Base-by-base conservation (phyloP, 2,329 filamentous ascomycete species). In the Fusarium nisikadoi region DNA sequence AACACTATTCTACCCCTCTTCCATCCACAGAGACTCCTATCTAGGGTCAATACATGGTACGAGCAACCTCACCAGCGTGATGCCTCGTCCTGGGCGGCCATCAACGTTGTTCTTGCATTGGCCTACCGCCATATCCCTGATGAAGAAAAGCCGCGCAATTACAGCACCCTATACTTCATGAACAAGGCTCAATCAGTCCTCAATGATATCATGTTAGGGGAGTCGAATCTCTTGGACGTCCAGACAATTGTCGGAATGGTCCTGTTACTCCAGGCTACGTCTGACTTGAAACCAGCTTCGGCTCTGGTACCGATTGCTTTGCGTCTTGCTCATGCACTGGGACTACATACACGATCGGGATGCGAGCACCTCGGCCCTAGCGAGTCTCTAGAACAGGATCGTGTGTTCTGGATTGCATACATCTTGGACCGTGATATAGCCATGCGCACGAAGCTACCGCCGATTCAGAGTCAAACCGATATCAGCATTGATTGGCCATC, bases 341-440 rank as follows among this genome's bases (percentile, higher is more conserved):
- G 55, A 4, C 12, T 74, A 1, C 65, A 73, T 7, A 39, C 27
- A 11, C 49, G 27, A 25, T 45, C 53, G 19, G 5, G 29, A 31
- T 11, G 31, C 2, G 17, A 31, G 5, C 16, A 59, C 3, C 3
- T 25, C 5, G 20, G 45, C 7, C 5, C 17, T 1, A 35, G 43
- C 2, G 27, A 54, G 14, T 31, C 6, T 6, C 14, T 65, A 11
- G 46, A 73, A 25, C 47, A 60, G 13, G 16, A 41, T 20, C 58
- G 72, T 0, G 72, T 72, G 0, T 73, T 73, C 17, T 73, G 71
- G 71, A 63, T 73, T 8, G 70, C 70, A 1, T 73, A 73, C 2
- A 47, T 73, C 9, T 57, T 72, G 1, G 71, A 73, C 17, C 57
- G 67, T 9, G 70, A 73, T 5, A 46, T 73, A 9, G 42, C 55